These are phyloP conservation scores for Chionographis japonica DNA, from an alignment of 106 monocot species.

Conservation along the genomic window DNA sequence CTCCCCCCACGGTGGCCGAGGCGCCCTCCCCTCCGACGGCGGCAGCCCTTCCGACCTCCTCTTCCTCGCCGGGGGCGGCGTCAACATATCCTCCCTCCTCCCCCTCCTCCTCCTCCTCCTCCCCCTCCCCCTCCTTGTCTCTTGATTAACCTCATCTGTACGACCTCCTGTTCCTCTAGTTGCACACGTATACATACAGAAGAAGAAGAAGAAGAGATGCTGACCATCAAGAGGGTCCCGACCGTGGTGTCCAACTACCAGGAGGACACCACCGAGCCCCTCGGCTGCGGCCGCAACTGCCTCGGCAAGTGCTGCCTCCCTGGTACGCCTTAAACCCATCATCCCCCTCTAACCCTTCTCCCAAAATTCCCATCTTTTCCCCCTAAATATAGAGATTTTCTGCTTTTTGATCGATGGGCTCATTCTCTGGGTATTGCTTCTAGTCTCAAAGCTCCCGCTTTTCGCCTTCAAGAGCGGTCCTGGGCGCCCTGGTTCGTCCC, in stretches of 20 bases:
- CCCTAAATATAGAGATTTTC: neutral
- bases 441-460: conserved; percentile 71
- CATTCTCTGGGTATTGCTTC: neutral
- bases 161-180: too few relatives aligned
- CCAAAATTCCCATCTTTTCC: neutral
- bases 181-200: neutral
- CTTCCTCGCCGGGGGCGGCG: conserved; percentile 54
- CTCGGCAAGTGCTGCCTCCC: conserved; percentile 64
- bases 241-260: conserved; percentile 61
- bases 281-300: conserved; percentile 53
- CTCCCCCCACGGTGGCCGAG: conserved; percentile 39
- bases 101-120: conserved; percentile 1
- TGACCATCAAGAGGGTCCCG: conserved; percentile 57
- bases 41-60: conserved; percentile 45
- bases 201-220: conserved; percentile 18
- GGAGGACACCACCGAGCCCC: conserved; percentile 27
- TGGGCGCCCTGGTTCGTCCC: neutral
- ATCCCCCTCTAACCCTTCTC: neutral
- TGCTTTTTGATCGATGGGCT: neutral
- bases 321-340: conserved; percentile 10
- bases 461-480: conserved; percentile 31
- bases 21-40: conserved; percentile 43
- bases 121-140: neutral
- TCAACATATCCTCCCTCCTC: neutral
- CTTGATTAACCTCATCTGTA: neutral